Evolutionary conservation across 306 rosid species (phyloP).

Genomic region (Trifolium fragiferum): DNA sequence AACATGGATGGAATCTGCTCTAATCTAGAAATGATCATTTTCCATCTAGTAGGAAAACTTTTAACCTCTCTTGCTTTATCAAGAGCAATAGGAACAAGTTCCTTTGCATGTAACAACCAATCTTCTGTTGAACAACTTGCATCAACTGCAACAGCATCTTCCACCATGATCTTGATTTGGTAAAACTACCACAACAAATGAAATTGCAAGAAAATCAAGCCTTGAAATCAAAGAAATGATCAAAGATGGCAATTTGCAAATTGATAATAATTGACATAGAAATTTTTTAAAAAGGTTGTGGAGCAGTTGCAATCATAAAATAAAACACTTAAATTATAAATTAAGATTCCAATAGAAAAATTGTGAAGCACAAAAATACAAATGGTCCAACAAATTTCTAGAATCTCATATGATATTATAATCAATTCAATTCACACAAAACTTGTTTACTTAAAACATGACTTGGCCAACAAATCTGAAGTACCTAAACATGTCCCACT

Average conservation of each 20-base stretch:
- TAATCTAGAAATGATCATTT: slow-evolving; percentile 74
- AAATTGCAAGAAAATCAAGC: slow-evolving; percentile 34
- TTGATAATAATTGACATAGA: slow-evolving; percentile 40
- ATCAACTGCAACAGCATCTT: slow-evolving; percentile 50
- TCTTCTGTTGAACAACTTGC: slow-evolving; percentile 64
- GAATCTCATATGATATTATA: slow-evolving; percentile 59
- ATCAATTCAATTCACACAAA: slow-evolving; percentile 48
- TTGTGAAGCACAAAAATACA: slow-evolving; percentile 45
- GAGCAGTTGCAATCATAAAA: slow-evolving; percentile 74
- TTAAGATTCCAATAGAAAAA: slow-evolving; percentile 49
- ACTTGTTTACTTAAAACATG: slow-evolving; percentile 61
- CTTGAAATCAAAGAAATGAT: slow-evolving; percentile 37
- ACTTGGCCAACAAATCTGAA: slow-evolving; percentile 57
- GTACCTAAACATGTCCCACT: slow-evolving; percentile 68
- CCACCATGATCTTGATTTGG: slow-evolving; percentile 69
- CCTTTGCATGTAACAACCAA: slow-evolving; percentile 65
- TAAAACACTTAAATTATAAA: slow-evolving; percentile 46
- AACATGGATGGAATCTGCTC: slow-evolving; percentile 78
- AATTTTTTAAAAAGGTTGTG: slow-evolving; percentile 46
- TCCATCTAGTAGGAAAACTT: slow-evolving; percentile 81
- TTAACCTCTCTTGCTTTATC: slow-evolving; percentile 73
- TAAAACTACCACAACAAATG: slow-evolving; percentile 46
- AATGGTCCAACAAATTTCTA: slow-evolving; percentile 60
- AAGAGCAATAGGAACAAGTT: slow-evolving; percentile 74
- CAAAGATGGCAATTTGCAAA: slow-evolving; percentile 42